Evolutionary conservation across 768 basidiomycete species (phyloP).

Genomic region (Suillus subaureus): DNA sequence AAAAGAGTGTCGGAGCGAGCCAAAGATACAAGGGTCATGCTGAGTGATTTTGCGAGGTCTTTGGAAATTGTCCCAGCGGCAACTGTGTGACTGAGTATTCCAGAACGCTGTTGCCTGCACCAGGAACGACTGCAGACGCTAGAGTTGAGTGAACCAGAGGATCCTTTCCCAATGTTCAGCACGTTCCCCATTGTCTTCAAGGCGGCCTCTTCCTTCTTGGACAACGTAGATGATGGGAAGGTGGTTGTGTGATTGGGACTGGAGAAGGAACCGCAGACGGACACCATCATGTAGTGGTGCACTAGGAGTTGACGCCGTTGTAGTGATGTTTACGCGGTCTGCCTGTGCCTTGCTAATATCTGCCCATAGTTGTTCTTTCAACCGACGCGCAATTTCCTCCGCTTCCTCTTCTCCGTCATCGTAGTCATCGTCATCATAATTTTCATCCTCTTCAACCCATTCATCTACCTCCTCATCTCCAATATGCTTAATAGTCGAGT

Average conservation of each 20-base stretch:
- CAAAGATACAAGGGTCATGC: constrained; percentile 62
- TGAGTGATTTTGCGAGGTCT: constrained; percentile 55
- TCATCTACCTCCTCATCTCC: constrained; percentile 26
- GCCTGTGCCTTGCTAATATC: constrained; percentile 69
- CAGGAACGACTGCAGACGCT: constrained; percentile 51
- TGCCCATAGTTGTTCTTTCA: constrained; percentile 80
- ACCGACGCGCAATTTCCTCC: constrained; percentile 68
- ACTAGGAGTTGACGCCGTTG: constrained; percentile 4
- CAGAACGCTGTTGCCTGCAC: constrained; percentile 51
- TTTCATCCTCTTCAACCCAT: constrained; percentile 44
- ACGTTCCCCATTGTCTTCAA: constrained; percentile 68
- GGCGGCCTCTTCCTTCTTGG: constrained; percentile 57
- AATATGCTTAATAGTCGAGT: not conserved
- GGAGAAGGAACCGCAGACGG: not conserved
- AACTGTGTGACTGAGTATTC: constrained; percentile 55
- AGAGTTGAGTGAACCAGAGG: constrained; percentile 57
- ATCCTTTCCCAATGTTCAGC: constrained; percentile 58
- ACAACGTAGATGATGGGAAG: constrained; percentile 12
- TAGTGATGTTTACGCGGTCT: constrained; percentile 33
- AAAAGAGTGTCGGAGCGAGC: constrained; percentile 70
- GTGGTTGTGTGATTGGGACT: constrained; percentile 5
- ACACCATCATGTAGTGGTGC: not conserved
- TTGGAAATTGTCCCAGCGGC: constrained; percentile 51
- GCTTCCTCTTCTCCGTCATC: constrained; percentile 69
- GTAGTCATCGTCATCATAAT: constrained; percentile 55